phyloP scores from a whole-genome alignment of 805 yeast genomes.

The Phaffomyces thermotolerans region DNA sequence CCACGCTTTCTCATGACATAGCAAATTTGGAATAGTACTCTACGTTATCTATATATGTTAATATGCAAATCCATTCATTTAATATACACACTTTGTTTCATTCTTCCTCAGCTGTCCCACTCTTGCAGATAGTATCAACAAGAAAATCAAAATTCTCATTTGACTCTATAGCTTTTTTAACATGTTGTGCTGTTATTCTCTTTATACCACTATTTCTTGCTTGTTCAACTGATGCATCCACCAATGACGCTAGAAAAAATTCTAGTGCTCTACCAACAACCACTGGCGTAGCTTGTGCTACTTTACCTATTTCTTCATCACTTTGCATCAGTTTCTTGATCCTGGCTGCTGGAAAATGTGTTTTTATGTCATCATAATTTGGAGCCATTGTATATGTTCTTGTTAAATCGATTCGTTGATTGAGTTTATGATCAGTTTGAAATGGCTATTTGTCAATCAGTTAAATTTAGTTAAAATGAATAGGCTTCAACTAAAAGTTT shows the following conservation, averaged over 20 bases:
- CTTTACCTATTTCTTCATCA: constrained; percentile 97
- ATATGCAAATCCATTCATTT: too few relatives aligned
- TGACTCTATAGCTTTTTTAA: constrained; percentile 73
- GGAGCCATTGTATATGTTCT: constrained; percentile 19
- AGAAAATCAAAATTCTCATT: constrained; percentile 93
- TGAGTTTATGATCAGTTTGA: too few relatives aligned
- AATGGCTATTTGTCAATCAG: too few relatives aligned
- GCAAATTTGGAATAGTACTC: too few relatives aligned
- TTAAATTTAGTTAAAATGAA: too few relatives aligned
- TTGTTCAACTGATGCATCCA: constrained; percentile 72
- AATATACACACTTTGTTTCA: not conserved
- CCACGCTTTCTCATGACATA: not conserved
- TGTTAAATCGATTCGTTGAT: too few relatives aligned
- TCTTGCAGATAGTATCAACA: constrained; percentile 45
- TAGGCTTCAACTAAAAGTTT: too few relatives aligned
- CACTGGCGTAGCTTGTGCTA: constrained; percentile 98
- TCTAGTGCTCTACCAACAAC: constrained; percentile 94
- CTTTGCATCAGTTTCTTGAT: constrained; percentile 96
- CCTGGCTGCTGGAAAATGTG: constrained; percentile 88
- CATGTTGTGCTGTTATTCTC: constrained; percentile 75
- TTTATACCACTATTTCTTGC: constrained; percentile 71
- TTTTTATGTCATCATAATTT: constrained; percentile 44
- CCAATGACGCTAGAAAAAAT: constrained; percentile 81
- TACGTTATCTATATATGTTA: too few relatives aligned
- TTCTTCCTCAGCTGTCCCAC: constrained; percentile 3